Evolutionary conservation across 805 yeast species (phyloP).

Genomic region (Maudiozyma bulderi): DNA sequence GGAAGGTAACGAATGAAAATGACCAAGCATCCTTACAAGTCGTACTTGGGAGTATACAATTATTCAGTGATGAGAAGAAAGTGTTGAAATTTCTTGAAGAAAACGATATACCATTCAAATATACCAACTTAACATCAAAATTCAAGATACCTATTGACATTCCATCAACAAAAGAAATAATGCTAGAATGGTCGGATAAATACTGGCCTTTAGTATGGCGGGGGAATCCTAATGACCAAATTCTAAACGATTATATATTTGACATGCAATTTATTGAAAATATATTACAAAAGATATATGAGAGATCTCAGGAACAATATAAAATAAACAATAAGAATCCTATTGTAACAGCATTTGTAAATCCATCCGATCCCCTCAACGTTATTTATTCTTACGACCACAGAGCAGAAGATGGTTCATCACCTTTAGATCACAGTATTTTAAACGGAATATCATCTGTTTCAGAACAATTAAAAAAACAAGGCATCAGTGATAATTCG

Average conservation of each 20-base stretch:
- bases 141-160: conserved; percentile 45
- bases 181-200: conserved; percentile 51
- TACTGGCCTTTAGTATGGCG: conserved; percentile 93
- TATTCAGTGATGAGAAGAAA: conserved; percentile 21
- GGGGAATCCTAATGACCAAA: conserved; percentile 77
- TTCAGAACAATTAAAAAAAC: conserved; percentile 33
- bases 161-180: conserved; percentile 66
- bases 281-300: conserved; percentile 25
- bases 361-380: conserved; percentile 38
- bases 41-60: conserved; percentile 38
- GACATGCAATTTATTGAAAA: conserved; percentile 37
- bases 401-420: conserved; percentile 25
- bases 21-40: conserved; percentile 16
- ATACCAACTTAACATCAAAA: conserved; percentile 10
- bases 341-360: conserved; percentile 53
- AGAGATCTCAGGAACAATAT: conserved; percentile 14
- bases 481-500: conserved; percentile 20
- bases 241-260: conserved; percentile 44
- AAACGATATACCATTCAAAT: conserved; percentile 9
- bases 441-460: conserved; percentile 61
- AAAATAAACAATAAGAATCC: conserved; percentile 29
- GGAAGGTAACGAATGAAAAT: conserved; percentile 23
- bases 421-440: conserved; percentile 63
- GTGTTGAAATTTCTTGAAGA: conserved; percentile 16
- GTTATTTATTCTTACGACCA: conserved; percentile 32